Evolutionary conservation across 2,329 filamentous ascomycete genomes (phyloP).

Genomic region (Beauveria caledonica): DNA sequence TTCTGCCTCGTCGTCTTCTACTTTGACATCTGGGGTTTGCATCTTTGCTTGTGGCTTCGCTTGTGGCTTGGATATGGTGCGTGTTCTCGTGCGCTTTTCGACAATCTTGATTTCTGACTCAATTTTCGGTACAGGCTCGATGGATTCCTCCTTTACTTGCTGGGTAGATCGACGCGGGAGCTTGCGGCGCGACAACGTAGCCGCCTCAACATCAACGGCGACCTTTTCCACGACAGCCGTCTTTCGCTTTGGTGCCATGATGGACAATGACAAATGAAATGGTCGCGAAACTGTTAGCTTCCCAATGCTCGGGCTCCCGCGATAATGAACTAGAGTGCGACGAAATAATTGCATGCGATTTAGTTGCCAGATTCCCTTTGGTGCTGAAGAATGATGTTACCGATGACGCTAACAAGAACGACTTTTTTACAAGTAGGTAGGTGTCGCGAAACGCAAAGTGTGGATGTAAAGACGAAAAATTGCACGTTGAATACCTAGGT

Average conservation of each 20-base stretch:
- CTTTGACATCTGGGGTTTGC: background rate
- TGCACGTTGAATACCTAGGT: too few relatives aligned
- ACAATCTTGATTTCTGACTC: background rate
- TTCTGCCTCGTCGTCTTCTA: background rate
- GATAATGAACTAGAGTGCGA: background rate
- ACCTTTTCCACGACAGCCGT: background rate
- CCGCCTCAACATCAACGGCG: background rate
- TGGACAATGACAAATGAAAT: background rate
- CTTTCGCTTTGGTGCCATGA: slow-evolving; percentile 4
- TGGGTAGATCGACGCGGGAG: background rate
- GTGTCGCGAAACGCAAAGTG: background rate
- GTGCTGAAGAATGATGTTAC: background rate
- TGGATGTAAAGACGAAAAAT: background rate
- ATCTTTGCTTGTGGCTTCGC: background rate
- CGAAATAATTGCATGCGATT: background rate
- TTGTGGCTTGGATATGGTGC: background rate
- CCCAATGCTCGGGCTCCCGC: background rate
- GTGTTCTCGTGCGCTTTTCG: background rate
- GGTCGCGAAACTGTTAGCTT: background rate
- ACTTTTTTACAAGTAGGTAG: background rate
- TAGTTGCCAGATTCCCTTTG: background rate
- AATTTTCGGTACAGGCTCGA: background rate
- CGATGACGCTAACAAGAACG: background rate
- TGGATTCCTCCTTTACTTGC: background rate
- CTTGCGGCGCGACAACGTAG: background rate